Percentiles rank a stretch among this genome's conserved stretches.
These are phyloP conservation scores for Backusella mclennaniae DNA, from an alignment of 192 early-diverging fungal species.

Conservation along the genomic window DNA sequence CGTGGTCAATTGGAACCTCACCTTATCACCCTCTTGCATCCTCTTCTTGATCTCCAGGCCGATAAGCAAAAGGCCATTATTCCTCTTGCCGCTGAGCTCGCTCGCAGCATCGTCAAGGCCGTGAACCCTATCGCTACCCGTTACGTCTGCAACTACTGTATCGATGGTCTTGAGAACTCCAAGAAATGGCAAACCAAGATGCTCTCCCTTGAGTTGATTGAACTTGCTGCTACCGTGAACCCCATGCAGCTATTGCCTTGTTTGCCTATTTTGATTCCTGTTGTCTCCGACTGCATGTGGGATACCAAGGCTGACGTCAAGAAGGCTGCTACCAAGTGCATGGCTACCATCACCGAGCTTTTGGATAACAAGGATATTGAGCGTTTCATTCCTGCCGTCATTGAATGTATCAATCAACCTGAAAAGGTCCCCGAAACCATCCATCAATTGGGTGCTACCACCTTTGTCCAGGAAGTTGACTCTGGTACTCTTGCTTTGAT, in stretches of 20 bases:
- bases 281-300: slow-evolving; percentile 77
- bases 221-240: slow-evolving; percentile 40
- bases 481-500: slow-evolving; percentile 78
- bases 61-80: slow-evolving; percentile 47
- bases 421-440: slow-evolving; percentile 78
- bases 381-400: slow-evolving; percentile 72
- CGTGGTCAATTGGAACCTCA: slow-evolving; percentile 69
- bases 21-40: slow-evolving; percentile 61
- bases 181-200: slow-evolving; percentile 79
- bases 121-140: slow-evolving; percentile 47
- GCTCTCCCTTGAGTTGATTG: slow-evolving; percentile 47
- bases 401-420: slow-evolving; percentile 74
- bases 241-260: slow-evolving; percentile 47
- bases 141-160: slow-evolving; percentile 57
- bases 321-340: slow-evolving; percentile 60
- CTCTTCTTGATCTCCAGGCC: slow-evolving; percentile 60
- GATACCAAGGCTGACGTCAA: slow-evolving; percentile 79
- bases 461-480: slow-evolving; percentile 78
- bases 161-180: slow-evolving; percentile 69
- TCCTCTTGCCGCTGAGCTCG: slow-evolving; percentile 38
- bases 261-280: slow-evolving; percentile 66
- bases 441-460: slow-evolving; percentile 77
- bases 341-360: slow-evolving; percentile 63
- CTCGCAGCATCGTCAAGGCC: slow-evolving; percentile 36
- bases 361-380: slow-evolving; percentile 82